Conservation (phyloP, 306 rosid species). For the Lathyrus tuberosus region DNA sequence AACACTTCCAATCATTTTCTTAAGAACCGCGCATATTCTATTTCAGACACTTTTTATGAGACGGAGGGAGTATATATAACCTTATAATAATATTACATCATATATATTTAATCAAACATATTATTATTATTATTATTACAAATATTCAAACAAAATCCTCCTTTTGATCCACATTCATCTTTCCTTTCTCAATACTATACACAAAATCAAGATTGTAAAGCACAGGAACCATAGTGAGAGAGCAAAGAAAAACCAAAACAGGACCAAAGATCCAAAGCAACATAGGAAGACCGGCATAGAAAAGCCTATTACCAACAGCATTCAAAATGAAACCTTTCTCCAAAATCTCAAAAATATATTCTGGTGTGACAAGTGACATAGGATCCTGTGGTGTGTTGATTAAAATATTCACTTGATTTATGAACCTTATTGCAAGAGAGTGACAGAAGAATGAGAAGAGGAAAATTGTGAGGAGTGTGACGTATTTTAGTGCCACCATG, state of each 20-base stretch:
- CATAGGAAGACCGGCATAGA: slow-evolving; percentile 72
- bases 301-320: slow-evolving; percentile 83
- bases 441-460: slow-evolving; percentile 89
- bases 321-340: slow-evolving; percentile 76
- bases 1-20: too few species aligned
- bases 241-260: slow-evolving; percentile 73
- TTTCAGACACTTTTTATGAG: too few species aligned
- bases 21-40: too few species aligned
- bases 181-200: slow-evolving; percentile 37
- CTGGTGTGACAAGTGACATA: slow-evolving; percentile 51
- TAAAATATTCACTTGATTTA: slow-evolving; percentile 82
- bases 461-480: slow-evolving; percentile 69
- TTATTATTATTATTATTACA: too few species aligned
- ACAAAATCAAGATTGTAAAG: slow-evolving; percentile 86
- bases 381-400: slow-evolving; percentile 73
- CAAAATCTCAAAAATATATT: slow-evolving; percentile 61
- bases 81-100: not conserved
- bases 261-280: slow-evolving; percentile 95
- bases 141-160: slow-evolving; percentile 41
- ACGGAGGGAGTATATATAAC: too few species aligned
- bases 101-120: not conserved
- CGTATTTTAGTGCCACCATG: slow-evolving; percentile 88
- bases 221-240: slow-evolving; percentile 69
- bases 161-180: slow-evolving; percentile 28
- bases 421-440: slow-evolving; percentile 81